Base-by-base conservation (phyloP, 768 basidiomycete species). In the Serendipita vermifera region DNA sequence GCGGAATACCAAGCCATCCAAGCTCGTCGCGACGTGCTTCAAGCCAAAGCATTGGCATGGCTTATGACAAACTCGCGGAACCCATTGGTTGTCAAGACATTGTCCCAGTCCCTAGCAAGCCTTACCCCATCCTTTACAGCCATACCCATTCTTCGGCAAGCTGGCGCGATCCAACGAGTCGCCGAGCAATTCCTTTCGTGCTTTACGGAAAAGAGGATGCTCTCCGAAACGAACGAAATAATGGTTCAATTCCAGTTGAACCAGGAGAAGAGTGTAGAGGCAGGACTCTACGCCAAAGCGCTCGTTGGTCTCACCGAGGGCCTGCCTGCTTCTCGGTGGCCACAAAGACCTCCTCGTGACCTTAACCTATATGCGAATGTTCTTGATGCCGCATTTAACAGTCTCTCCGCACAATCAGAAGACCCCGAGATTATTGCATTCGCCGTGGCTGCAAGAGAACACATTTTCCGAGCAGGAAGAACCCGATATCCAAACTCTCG, bases 31-130 rank as follows among this genome's bases (percentile, higher is more conserved):
- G 46, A 51, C 32, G 24, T 26, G n/a, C 46, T 51, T n/a, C 46
- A 51, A n/a, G 46, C 46, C 17, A 51, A 51, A 31, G 46, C 46
- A 27, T 31, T 51, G 9, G 46, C 46, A 51, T 51, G 46, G 46
- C 46, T 51, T 31, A 51, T 51, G 46, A 51, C 9, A 4, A 51
- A 51, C 17, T 22, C 46, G n/a, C 46, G 46, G 15, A 51, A 31
- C 46, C 17, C 46, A 7, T 31, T 29, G 24, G 32, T 51, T 31
- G 29, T 51, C 17, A 51, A 51, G 46, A 51, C 29, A 7, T 22
- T 51, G 7, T 27, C 46, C 9, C 46, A 31, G 22, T 51, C 46
- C 46, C 27, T 51, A 15, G 46, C 46, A n/a, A 29, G 46, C 29
- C 27, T 51, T 7, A 51, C 46, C 9, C 29, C 46, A 7, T 15